phyloP scores from a whole-genome alignment of 1,284 basidiomycete species.

The Papiliotrema fonsecae region DNA sequence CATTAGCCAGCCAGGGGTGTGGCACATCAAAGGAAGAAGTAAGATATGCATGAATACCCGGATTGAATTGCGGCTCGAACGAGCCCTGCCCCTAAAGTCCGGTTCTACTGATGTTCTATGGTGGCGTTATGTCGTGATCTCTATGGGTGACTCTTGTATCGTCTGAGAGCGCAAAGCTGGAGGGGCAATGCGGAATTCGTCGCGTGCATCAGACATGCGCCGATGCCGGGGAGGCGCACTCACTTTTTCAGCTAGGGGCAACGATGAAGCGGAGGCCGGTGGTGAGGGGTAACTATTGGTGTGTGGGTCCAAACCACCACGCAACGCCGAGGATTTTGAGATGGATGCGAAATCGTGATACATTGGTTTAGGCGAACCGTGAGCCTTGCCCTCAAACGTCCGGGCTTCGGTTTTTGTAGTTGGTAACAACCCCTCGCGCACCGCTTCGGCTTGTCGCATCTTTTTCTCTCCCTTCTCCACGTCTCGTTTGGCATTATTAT shows the following conservation, averaged over 20 bases:
- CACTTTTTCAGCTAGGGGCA: conserved; percentile 23
- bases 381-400: conserved; percentile 9
- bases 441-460: conserved; percentile 75
- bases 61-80: too few relatives aligned
- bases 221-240: neutral
- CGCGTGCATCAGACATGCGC: neutral
- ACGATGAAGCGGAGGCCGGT: conserved; percentile 32
- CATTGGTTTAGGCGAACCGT: conserved; percentile 34
- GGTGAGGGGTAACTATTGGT: conserved; percentile 37
- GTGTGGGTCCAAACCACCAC: conserved; percentile 2
- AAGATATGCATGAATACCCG: too few relatives aligned
- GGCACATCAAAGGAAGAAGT: too few relatives aligned
- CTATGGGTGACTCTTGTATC: conserved; percentile 1
- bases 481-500: conserved; percentile 88
- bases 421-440: conserved; percentile 54
- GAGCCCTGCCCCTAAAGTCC: too few relatives aligned
- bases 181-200: neutral
- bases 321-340: conserved; percentile 31
- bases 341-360: conserved; percentile 22
- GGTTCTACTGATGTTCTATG: neutral
- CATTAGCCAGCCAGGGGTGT: too few relatives aligned
- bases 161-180: neutral
- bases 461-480: conserved; percentile 90
- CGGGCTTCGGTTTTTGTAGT: conserved; percentile 27
- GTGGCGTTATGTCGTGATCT: neutral